Conservation (phyloP, 768 basidiomycete genomes). For the Piloderma croceum region DNA sequence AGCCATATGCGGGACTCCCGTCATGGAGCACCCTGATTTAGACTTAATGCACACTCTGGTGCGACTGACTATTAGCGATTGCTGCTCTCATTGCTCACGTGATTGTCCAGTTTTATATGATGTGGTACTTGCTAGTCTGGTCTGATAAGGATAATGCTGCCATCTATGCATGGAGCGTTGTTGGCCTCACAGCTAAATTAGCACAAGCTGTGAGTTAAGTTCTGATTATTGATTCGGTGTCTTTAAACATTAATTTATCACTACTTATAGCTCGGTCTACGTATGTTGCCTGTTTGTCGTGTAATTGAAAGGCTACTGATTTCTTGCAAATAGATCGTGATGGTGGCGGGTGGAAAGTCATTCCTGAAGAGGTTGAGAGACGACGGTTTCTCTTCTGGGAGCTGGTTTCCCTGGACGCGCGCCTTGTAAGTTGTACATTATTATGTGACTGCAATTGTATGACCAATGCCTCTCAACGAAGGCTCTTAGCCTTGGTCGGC, state of each 20-base stretch:
- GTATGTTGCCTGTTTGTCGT: constrained; percentile 34
- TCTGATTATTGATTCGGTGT: constrained; percentile 2
- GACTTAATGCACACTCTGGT: constrained; percentile 67
- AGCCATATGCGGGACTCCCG: constrained; percentile 64
- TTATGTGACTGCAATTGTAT: constrained; percentile 10
- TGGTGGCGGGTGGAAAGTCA: constrained; percentile 53
- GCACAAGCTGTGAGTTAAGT: constrained; percentile 57
- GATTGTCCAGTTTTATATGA: constrained; percentile 58
- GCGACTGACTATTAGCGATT: constrained; percentile 14
- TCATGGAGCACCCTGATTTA: constrained; percentile 72
- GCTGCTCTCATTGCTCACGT: constrained; percentile 25
- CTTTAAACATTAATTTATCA: constrained; percentile 6
- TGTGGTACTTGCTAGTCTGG: constrained; percentile 69
- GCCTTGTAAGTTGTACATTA: constrained; percentile 45
- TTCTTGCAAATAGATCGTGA: constrained; percentile 51
- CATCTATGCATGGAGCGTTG: constrained; percentile 70
- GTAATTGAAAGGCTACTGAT: constrained; percentile 1
- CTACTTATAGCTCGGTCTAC: constrained; percentile 54
- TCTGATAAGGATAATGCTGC: constrained; percentile 70
- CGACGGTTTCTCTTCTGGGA: constrained; percentile 72
- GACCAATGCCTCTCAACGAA: constrained; percentile 20
- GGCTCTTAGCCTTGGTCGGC: constrained; percentile 68
- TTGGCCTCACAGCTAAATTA: constrained; percentile 69
- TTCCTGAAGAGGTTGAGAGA: constrained; percentile 68
- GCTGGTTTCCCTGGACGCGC: constrained; percentile 60